Evolutionary conservation across 768 basidiomycete species (phyloP).

Genomic region (Tricholoma sp.): DNA sequence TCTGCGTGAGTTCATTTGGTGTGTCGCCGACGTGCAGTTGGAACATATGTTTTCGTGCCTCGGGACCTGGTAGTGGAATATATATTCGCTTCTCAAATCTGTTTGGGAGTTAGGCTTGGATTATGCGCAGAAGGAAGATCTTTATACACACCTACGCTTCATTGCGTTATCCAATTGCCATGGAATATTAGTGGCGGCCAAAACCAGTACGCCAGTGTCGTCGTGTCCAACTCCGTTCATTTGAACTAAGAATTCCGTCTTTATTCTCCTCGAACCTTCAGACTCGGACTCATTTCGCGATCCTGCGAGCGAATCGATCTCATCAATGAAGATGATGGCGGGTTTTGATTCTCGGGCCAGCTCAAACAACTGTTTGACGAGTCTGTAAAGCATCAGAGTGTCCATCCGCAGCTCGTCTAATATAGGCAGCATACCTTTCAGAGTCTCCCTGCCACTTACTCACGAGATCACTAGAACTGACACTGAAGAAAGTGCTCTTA

Average conservation of each 20-base stretch:
- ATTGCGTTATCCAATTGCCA: conserved; percentile 98
- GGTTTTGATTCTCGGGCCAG: conserved; percentile 96
- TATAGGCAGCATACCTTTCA: conserved; percentile 62
- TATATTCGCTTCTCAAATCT: conserved; percentile 98
- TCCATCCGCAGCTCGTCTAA: background rate
- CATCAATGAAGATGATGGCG: conserved; percentile 98
- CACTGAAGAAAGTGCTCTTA: conserved; percentile 98
- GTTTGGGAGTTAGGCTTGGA: background rate
- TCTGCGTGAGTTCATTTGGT: conserved; percentile 72
- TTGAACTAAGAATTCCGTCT: conserved; percentile 96
- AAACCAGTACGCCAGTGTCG: conserved; percentile 90
- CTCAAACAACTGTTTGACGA: conserved; percentile 94
- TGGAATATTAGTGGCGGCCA: conserved; percentile 98
- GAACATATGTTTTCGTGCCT: conserved; percentile 93
- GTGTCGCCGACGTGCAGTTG: conserved; percentile 94
- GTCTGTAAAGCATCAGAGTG: conserved; percentile 35
- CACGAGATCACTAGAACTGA: conserved; percentile 91
- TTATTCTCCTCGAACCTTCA: conserved; percentile 94
- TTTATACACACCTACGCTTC: conserved; percentile 70
- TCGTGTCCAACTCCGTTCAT: conserved; percentile 99
- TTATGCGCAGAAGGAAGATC: background rate
- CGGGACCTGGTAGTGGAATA: conserved; percentile 92
- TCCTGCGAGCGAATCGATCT: conserved; percentile 94
- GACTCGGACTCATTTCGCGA: conserved; percentile 96
- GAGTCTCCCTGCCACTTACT: conserved; percentile 99